Evolutionary conservation across 2,329 filamentous ascomycete genomes (phyloP).

Genomic region (Ascocoryne sarcoides): DNA sequence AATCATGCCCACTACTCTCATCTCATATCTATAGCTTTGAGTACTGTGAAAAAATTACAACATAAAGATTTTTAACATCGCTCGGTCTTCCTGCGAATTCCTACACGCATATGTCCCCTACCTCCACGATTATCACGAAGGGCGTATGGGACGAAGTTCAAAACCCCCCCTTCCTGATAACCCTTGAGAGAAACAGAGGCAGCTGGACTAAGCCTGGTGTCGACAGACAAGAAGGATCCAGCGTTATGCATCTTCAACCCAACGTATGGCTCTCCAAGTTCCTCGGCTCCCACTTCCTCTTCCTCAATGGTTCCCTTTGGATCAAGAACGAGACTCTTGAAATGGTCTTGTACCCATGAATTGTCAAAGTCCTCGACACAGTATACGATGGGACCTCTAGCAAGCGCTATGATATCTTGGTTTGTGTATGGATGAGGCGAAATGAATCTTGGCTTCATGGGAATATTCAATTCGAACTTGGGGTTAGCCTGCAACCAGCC

Average conservation of each 20-base stretch:
- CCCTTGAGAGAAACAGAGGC: constrained; percentile 8
- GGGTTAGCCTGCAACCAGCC: constrained; percentile 33
- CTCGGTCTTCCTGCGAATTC: constrained; percentile 14
- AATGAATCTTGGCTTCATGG: constrained; percentile 40
- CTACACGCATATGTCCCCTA: constrained; percentile 31
- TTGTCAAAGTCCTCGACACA: constrained; percentile 53
- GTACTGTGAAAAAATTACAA: too few species aligned
- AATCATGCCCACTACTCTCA: too few species aligned
- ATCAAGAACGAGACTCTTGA: constrained; percentile 31
- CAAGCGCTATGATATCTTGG: constrained; percentile 44
- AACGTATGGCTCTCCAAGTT: constrained; percentile 16
- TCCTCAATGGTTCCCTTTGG: constrained; percentile 12
- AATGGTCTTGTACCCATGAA: constrained; percentile 45
- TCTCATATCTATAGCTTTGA: too few species aligned
- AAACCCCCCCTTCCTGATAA: constrained; percentile 23
- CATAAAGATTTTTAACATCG: too few species aligned
- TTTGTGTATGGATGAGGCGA: constrained; percentile 47
- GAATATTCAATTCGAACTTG: constrained; percentile 36
- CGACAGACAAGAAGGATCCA: constrained; percentile 8
- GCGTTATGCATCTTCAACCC: constrained; percentile 16
- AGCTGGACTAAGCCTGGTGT: constrained; percentile 4
- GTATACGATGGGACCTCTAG: constrained; percentile 50
- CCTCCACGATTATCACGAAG: constrained; percentile 46
- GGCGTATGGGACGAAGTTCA: constrained; percentile 47
- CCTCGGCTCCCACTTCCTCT: constrained; percentile 2